These are phyloP conservation scores for Oenanthe javanica DNA, from an alignment of 140 eudicot genomes.

Conservation along the genomic window DNA sequence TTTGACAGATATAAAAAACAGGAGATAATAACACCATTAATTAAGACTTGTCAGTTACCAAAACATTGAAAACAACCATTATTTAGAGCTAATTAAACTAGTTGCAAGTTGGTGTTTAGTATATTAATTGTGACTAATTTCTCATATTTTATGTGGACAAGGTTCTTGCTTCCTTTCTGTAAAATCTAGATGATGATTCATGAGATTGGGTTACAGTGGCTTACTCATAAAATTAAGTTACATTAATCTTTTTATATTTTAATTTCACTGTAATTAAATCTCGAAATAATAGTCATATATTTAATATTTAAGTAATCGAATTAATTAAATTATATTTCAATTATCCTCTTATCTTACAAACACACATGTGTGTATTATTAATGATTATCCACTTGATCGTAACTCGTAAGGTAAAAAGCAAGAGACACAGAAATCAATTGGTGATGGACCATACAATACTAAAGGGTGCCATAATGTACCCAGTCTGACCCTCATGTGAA, in stretches of 20 bases:
- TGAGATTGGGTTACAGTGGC: too few relatives aligned
- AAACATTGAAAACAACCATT: neutral
- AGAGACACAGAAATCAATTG: conserved; percentile 1
- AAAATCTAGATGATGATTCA: too few relatives aligned
- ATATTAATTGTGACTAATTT: neutral
- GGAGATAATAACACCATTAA: neutral
- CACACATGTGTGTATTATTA: too few relatives aligned
- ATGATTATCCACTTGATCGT: neutral
- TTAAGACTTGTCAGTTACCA: neutral
- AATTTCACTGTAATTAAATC: too few relatives aligned
- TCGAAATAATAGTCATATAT: too few relatives aligned
- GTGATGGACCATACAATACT: neutral
- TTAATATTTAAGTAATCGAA: too few relatives aligned
- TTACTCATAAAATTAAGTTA: too few relatives aligned
- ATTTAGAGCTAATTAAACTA: neutral
- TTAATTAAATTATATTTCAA: too few relatives aligned
- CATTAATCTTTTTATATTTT: too few relatives aligned
- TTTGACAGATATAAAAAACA: neutral
- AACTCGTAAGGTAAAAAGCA: neutral
- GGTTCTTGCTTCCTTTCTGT: neutral
- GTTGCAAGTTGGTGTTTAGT: neutral
- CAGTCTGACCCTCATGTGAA: conserved; percentile 7
- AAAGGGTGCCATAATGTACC: neutral
- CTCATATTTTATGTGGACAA: neutral
- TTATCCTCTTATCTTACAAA: too few relatives aligned